Evolutionary conservation across 2,329 filamentous ascomycete genomes (phyloP).

Genomic region (Ascochyta pisi): DNA sequence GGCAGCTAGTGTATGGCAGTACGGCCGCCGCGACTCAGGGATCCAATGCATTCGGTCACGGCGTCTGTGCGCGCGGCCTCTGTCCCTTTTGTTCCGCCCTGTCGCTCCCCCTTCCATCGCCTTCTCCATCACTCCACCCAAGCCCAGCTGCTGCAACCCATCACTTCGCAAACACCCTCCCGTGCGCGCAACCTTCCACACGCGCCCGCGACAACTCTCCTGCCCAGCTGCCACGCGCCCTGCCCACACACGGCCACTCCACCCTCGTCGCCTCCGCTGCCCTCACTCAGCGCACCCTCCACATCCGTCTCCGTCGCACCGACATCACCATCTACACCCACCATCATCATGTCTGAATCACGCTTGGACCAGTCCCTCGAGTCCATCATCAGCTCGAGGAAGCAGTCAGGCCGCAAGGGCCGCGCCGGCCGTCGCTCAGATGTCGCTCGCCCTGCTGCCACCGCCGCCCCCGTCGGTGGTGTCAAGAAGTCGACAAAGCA

Average conservation of each 20-base stretch:
- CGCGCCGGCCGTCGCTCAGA: conserved; percentile 54
- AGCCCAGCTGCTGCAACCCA: conserved; percentile 15
- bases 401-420: conserved; percentile 59
- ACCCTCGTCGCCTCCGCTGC: conserved; percentile 20
- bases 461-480: conserved; percentile 79
- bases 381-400: conserved; percentile 86
- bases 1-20: conserved; percentile 11
- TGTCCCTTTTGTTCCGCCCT: conserved; percentile 26
- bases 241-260: conserved; percentile 28
- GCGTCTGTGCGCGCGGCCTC: conserved; percentile 4
- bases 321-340: conserved; percentile 13
- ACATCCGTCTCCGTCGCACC: neutral
- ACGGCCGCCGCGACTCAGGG: conserved; percentile 21
- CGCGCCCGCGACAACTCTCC: conserved; percentile 23
- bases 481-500: conserved; percentile 77
- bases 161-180: conserved; percentile 16
- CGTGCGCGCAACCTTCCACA: conserved; percentile 19
- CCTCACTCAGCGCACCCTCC: conserved; percentile 21
- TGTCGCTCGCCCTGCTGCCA: conserved; percentile 60
- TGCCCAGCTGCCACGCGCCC: conserved; percentile 27
- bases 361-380: conserved; percentile 98
- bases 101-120: conserved; percentile 10
- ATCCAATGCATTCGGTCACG: too few relatives aligned
- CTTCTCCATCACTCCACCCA: conserved; percentile 15
- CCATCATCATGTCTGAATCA: conserved; percentile 53